These are phyloP conservation scores for Lavandula angustifolia DNA, from an alignment of 257 asterid species.

Conservation along the genomic window DNA sequence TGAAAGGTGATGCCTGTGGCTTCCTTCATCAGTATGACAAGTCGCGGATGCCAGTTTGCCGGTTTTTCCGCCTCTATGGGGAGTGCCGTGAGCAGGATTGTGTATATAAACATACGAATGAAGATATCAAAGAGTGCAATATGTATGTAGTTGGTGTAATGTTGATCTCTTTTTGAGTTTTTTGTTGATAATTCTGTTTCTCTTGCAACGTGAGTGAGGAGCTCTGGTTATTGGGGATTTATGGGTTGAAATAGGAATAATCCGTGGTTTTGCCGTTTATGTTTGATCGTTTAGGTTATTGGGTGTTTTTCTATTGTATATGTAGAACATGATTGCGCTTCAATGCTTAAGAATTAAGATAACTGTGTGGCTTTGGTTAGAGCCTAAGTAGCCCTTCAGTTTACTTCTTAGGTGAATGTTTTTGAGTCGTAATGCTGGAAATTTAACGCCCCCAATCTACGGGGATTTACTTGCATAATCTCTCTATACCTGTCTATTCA, in stretches of 20 bases:
- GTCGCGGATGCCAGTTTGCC: slow-evolving; percentile 89
- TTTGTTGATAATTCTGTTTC: neutral
- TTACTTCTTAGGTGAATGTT: neutral
- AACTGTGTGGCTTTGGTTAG: neutral
- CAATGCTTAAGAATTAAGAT: neutral
- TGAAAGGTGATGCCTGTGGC: slow-evolving; percentile 93
- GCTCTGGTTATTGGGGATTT: neutral
- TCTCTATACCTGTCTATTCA: slow-evolving; percentile 16
- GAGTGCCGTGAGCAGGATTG: slow-evolving; percentile 98
- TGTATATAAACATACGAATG: slow-evolving; percentile 87
- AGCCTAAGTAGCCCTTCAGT: neutral
- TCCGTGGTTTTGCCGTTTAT: neutral
- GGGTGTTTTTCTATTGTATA: slow-evolving; percentile 4
- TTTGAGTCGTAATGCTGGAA: neutral
- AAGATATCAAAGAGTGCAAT: slow-evolving; percentile 92
- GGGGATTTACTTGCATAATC: neutral
- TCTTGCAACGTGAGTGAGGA: neutral
- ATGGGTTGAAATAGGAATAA: slow-evolving; percentile 9
- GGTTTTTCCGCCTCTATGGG: slow-evolving; percentile 75
- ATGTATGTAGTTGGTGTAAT: slow-evolving; percentile 53
- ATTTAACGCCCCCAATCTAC: neutral
- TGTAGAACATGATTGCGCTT: slow-evolving; percentile 5
- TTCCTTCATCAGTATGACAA: slow-evolving; percentile 90
- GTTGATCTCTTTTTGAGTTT: neutral
- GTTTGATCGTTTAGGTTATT: slow-evolving; percentile 6